Percentiles rank a stretch among this genome's conserved stretches.
Conservation (phyloP, 2,329 filamentous ascomycete genomes). For the Daldinia eschscholtzii region DNA sequence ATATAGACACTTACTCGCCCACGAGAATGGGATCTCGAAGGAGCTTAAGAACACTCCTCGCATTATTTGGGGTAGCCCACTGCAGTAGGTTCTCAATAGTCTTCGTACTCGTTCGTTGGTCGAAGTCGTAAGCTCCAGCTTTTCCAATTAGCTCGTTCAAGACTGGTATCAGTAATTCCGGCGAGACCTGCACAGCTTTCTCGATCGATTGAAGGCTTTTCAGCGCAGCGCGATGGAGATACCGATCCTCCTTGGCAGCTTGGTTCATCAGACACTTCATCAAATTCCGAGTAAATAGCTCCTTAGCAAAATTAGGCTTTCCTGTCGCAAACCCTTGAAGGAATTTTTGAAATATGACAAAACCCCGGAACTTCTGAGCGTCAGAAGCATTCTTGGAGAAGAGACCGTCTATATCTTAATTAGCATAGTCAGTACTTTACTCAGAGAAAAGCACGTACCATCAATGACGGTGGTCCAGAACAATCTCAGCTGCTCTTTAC, state of each 20-base stretch:
- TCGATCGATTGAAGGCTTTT: constrained; percentile 81
- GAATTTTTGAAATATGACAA: constrained; percentile 86
- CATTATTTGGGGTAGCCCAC: constrained; percentile 67
- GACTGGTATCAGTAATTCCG: constrained; percentile 70
- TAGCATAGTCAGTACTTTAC: constrained; percentile 8
- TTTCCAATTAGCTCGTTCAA: constrained; percentile 77
- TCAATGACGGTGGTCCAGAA: constrained; percentile 93
- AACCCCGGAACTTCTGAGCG: constrained; percentile 91
- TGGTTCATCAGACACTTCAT: constrained; percentile 87
- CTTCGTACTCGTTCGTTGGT: constrained; percentile 86
- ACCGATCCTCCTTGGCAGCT: constrained; percentile 80
- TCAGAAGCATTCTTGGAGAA: constrained; percentile 86
- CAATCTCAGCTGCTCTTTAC: constrained; percentile 70
- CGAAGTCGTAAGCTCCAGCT: constrained; percentile 82
- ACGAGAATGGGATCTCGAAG: constrained; percentile 60
- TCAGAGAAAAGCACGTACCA: constrained; percentile 66
- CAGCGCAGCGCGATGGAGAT: constrained; percentile 82
- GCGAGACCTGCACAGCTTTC: constrained; percentile 70
- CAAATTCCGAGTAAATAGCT: constrained; percentile 85
- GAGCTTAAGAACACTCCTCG: constrained; percentile 64
- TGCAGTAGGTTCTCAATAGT: constrained; percentile 81
- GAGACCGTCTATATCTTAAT: constrained; percentile 72
- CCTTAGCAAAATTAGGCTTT: constrained; percentile 63
- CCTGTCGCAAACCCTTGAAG: constrained; percentile 65
- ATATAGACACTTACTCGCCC: constrained; percentile 50